phyloP scores from a whole-genome alignment of 164 flowering plant species.

The Sextonia rubra region DNA sequence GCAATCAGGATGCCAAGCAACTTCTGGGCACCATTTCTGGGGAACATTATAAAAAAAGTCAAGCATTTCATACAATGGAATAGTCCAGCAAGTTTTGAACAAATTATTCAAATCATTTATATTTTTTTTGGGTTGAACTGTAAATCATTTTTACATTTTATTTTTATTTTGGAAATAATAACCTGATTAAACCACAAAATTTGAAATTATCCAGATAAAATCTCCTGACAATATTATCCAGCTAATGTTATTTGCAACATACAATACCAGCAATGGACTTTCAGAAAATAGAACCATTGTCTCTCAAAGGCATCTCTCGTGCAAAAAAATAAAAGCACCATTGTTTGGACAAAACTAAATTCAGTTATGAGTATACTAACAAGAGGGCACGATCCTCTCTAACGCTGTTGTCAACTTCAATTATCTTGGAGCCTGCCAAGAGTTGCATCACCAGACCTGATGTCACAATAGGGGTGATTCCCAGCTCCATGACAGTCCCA shows the following conservation, averaged over 20 bases:
- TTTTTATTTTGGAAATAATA: too few species aligned
- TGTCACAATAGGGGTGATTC: slow-evolving; percentile 53
- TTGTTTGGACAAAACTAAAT: background rate
- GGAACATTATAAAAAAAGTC: background rate
- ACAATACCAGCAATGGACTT: background rate
- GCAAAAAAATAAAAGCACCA: background rate
- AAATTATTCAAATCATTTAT: background rate
- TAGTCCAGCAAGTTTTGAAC: background rate
- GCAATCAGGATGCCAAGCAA: slow-evolving; percentile 50
- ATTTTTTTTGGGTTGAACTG: background rate
- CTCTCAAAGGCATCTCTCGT: background rate
- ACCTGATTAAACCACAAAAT: background rate
- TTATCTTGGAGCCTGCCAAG: slow-evolving; percentile 51
- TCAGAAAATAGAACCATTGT: background rate
- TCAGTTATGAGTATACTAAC: slow-evolving; percentile 22
- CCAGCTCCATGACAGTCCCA: slow-evolving; percentile 61
- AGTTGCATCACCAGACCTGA: slow-evolving; percentile 60
- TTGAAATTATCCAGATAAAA: background rate
- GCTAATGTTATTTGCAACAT: background rate
- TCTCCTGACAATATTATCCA: background rate
- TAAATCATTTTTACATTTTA: too few species aligned
- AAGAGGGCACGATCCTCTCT: slow-evolving; percentile 53
- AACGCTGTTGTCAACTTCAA: slow-evolving; percentile 52
- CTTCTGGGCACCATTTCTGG: slow-evolving; percentile 59
- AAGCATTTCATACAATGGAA: background rate